These are phyloP conservation scores for Calocera viscosa DNA, from an alignment of 768 basidiomycete genomes.

Conservation along the genomic window DNA sequence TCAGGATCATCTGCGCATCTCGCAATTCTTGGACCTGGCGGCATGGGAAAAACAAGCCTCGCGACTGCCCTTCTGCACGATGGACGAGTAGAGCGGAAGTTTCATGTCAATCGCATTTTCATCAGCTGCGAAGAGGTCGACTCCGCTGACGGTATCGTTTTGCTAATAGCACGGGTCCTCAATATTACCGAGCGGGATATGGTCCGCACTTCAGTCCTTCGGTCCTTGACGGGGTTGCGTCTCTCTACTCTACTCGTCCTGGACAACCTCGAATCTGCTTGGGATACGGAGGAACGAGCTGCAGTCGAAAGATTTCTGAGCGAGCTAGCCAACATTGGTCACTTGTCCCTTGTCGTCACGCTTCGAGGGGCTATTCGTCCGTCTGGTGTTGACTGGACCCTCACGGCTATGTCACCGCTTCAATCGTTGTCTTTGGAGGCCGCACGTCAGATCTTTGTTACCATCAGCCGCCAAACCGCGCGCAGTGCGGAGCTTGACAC, in stretches of 20 bases:
- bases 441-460: conserved; percentile 20
- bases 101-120: conserved; percentile 24
- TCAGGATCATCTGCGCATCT: neutral
- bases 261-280: conserved; percentile 29
- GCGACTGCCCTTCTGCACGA: conserved; percentile 28
- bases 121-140: conserved; percentile 29
- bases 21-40: conserved; percentile 25
- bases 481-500: conserved; percentile 3
- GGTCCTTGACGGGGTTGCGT: conserved; percentile 18
- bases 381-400: conserved; percentile 6
- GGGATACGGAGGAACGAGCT: conserved; percentile 23
- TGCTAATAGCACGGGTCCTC: conserved; percentile 21
- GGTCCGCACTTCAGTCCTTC: conserved; percentile 20
- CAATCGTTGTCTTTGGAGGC: conserved; percentile 12
- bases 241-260: conserved; percentile 27
- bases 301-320: conserved; percentile 23
- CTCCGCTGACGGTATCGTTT: conserved; percentile 22
- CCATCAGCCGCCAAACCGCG: too few relatives aligned
- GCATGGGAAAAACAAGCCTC: conserved; percentile 32
- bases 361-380: conserved; percentile 22
- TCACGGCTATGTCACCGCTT: neutral
- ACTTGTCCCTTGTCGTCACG: conserved; percentile 27
- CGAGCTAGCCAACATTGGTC: conserved; percentile 20
- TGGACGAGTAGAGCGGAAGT: conserved; percentile 18
- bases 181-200: conserved; percentile 19